Evolutionary conservation across 2,329 filamentous ascomycete species (phyloP).

Genomic region (Fusarium sp.): DNA sequence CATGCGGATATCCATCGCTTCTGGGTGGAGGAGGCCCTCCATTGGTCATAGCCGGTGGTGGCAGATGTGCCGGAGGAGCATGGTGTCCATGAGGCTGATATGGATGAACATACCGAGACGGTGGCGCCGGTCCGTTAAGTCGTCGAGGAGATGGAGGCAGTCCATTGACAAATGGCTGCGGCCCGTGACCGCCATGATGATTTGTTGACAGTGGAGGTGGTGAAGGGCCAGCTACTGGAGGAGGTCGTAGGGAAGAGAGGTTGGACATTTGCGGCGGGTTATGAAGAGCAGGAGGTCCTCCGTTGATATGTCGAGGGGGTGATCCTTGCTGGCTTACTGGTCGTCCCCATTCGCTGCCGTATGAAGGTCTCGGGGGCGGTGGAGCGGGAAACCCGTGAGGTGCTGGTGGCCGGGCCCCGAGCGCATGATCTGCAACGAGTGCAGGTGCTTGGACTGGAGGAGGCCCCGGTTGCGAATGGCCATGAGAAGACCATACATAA

Average conservation of each 20-base stretch:
- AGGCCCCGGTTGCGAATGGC: conserved; percentile 35
- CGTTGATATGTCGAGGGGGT: conserved; percentile 60
- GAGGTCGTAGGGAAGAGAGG: conserved; percentile 60
- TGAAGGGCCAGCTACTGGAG: conserved; percentile 55
- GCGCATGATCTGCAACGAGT: conserved; percentile 40
- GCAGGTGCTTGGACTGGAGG: conserved; percentile 39
- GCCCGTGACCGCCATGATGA: conserved; percentile 50
- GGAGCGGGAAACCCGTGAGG: conserved; percentile 45
- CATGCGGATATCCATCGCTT: conserved; percentile 52
- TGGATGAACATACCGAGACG: conserved; percentile 53
- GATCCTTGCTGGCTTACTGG: conserved; percentile 60
- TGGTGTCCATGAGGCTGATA: conserved; percentile 46
- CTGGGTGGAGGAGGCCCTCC: conserved; percentile 47
- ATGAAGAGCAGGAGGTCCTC: conserved; percentile 52
- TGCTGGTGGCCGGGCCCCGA: conserved; percentile 43
- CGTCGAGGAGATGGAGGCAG: conserved; percentile 60
- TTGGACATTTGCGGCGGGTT: conserved; percentile 45
- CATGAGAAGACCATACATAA: conserved; percentile 43
- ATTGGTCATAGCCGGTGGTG: conserved; percentile 48
- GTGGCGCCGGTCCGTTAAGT: conserved; percentile 53
- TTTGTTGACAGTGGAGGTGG: conserved; percentile 54
- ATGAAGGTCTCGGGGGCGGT: conserved; percentile 42
- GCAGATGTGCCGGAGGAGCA: conserved; percentile 37
- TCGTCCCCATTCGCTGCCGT: conserved; percentile 59
- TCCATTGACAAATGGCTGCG: conserved; percentile 53